A percentile compares a stretch with the other conserved stretches of the same genome.
Conservation (phyloP, 2,329 filamentous ascomycete species). For the Sclerotinia spermophila region DNA sequence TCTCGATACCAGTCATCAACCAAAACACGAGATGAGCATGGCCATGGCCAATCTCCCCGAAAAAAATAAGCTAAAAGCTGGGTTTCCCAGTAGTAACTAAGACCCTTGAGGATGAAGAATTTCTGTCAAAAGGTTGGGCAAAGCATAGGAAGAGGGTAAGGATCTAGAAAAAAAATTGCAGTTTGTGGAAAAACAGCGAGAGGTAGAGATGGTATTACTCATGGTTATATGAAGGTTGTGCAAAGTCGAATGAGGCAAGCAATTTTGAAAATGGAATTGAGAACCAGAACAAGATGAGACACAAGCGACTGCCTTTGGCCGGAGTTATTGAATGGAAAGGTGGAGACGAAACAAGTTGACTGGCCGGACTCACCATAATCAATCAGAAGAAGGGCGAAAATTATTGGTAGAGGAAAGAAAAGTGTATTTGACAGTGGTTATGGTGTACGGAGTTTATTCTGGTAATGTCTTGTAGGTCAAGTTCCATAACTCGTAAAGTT, state of each 20-base stretch:
- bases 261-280: too few species aligned
- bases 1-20: too few species aligned
- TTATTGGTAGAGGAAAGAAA: neutral
- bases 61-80: too few species aligned
- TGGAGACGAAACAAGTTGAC: neutral
- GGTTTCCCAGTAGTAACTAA: neutral
- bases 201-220: neutral
- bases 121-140: neutral
- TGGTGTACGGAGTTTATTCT: neutral
- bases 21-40: too few species aligned
- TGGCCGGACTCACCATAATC: neutral
- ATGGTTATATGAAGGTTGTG: neutral
- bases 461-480: neutral
- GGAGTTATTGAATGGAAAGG: accelerated
- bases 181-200: neutral
- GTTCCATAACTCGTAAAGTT: too few species aligned
- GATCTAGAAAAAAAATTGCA: neutral
- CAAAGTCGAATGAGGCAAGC: too few species aligned
- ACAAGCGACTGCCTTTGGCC: neutral
- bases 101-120: neutral
- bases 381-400: neutral
- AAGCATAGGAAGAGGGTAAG: neutral
- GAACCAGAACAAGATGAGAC: neutral
- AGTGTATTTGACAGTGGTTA: neutral
- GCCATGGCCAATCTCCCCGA: too few species aligned